Conservation (phyloP, 495 filamentous ascomycete species). For the Aspergillus affinis region DNA sequence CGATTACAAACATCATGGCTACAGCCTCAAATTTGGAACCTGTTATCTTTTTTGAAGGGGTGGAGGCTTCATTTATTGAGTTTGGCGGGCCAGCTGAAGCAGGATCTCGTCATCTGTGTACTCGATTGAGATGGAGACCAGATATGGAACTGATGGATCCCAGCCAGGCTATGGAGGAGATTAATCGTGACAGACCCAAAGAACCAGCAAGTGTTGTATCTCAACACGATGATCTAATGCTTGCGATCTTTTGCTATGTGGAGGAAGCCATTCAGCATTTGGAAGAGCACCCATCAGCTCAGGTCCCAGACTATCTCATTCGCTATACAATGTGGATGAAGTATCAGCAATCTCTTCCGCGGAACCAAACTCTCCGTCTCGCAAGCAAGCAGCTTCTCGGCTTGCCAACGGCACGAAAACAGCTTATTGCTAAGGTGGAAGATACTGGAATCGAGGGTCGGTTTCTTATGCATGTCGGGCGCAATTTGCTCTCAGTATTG, state of each 20-base stretch:
- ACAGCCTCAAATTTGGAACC: background rate
- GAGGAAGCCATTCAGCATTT: conserved; percentile 1
- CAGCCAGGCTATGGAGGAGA: background rate
- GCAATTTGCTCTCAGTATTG: background rate
- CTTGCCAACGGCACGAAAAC: background rate
- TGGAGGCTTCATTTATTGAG: conserved; percentile 1
- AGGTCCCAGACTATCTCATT: background rate
- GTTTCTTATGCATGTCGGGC: conserved; percentile 5
- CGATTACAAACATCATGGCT: background rate
- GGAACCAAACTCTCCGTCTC: background rate
- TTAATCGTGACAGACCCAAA: conserved; percentile 1
- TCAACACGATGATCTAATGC: background rate
- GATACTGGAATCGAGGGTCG: background rate
- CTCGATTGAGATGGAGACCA: background rate
- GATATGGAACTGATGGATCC: background rate
- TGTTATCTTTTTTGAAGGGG: background rate
- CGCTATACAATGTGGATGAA: conserved; percentile 1
- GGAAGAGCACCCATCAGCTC: background rate
- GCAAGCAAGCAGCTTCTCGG: background rate
- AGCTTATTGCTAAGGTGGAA: background rate
- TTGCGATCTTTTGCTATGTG: background rate
- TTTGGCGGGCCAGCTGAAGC: background rate
- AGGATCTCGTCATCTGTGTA: conserved; percentile 1
- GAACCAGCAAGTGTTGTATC: background rate
- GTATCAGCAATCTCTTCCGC: background rate